These are phyloP conservation scores for Albugo laibachii DNA, from an alignment of 352 stramenopile genomes.

Conservation along the genomic window DNA sequence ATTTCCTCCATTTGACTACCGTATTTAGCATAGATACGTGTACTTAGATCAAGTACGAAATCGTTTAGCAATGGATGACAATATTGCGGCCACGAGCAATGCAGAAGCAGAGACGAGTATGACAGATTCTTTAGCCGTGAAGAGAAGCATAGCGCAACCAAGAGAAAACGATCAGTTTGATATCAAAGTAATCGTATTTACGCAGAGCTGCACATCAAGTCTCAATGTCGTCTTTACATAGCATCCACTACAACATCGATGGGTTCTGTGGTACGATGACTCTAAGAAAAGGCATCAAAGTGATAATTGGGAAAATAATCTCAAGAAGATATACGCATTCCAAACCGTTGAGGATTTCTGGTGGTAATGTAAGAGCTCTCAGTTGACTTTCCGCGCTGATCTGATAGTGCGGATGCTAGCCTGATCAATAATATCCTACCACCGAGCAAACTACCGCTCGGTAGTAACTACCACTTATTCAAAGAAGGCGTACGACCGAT, in stretches of 20 bases:
- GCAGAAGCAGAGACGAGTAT: too few species aligned
- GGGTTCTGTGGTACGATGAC: conserved; percentile 82
- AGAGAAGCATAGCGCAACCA: neutral
- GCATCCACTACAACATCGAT: conserved; percentile 75
- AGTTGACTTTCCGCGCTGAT: neutral
- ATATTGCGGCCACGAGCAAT: too few species aligned
- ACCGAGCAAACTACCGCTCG: conserved; percentile 70
- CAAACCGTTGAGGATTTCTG: conserved; percentile 94
- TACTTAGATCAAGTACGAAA: too few species aligned
- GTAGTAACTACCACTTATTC: conserved; percentile 97
- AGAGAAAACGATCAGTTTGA: neutral
- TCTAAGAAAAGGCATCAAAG: conserved; percentile 76
- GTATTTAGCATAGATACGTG: too few species aligned
- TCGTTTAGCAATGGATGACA: too few species aligned
- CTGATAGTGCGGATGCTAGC: conserved; percentile 9
- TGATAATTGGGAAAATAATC: conserved; percentile 78
- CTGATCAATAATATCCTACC: conserved; percentile 91
- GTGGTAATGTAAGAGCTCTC: conserved; percentile 34
- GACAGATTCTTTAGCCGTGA: too few species aligned
- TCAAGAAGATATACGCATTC: conserved; percentile 88
- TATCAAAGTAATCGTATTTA: neutral
- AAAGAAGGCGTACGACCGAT: conserved; percentile 91
- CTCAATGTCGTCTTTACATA: conserved; percentile 12
- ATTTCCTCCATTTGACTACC: too few species aligned
- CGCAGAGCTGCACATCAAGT: too few species aligned